phyloP scores from a whole-genome alignment of 2,329 filamentous ascomycete species.

The Sporothrix humicola region DNA sequence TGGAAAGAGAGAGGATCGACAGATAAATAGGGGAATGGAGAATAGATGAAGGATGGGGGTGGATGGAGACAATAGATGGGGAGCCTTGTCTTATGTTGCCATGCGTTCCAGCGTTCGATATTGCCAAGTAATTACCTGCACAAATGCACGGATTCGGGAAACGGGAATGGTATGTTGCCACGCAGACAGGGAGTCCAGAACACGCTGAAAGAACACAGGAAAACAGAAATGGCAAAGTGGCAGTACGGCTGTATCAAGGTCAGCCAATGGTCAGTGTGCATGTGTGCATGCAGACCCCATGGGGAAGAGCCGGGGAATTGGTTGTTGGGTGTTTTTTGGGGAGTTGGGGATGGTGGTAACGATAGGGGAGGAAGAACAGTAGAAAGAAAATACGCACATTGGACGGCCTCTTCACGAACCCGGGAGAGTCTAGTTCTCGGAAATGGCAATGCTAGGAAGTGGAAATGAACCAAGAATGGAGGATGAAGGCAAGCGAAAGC shows the following conservation, averaged over 20 bases:
- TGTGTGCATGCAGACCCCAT: constrained; percentile 20
- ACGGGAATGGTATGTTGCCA: background rate
- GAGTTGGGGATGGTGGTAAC: background rate
- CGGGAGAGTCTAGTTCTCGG: constrained; percentile 1
- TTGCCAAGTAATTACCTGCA: no score
- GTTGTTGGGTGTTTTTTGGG: background rate
- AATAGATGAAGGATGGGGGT: background rate
- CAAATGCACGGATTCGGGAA: no score
- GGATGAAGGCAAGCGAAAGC: background rate
- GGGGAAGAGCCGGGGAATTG: constrained; percentile 22
- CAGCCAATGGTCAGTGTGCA: background rate
- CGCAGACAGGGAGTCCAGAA: background rate
- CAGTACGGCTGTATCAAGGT: background rate
- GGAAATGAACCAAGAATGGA: background rate
- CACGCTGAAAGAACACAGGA: background rate
- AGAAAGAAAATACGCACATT: no score
- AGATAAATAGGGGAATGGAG: constrained; percentile 11
- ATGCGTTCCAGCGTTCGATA: background rate
- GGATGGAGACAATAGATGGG: background rate
- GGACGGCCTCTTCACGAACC: background rate
- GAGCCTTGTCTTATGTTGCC: constrained; percentile 15
- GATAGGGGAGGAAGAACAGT: background rate
- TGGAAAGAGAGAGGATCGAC: background rate
- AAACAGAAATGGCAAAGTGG: background rate
- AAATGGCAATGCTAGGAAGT: background rate